A percentile compares a stretch with the other conserved stretches of the same genome.
Evolutionary conservation across 192 early-diverging fungal species (phyloP).

Genomic region (Geranomyces michiganensis): DNA sequence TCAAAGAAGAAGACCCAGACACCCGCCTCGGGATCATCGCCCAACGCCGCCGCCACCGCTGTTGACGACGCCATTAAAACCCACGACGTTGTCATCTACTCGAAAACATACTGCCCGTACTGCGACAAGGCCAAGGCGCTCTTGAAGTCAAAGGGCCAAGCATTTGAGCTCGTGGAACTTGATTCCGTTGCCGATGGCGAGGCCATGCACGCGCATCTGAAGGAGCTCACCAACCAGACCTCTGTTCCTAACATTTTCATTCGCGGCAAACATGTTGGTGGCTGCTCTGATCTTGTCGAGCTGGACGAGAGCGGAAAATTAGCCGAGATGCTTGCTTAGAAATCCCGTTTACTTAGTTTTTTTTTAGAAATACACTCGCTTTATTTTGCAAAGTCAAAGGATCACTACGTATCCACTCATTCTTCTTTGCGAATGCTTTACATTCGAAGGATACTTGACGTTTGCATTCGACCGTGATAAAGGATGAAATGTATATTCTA

Average conservation of each 20-base stretch:
- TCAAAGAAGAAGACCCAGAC: slow-evolving; percentile 19
- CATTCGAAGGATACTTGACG: too few species aligned
- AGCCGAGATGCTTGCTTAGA: slow-evolving; percentile 18
- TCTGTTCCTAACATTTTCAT: slow-evolving; percentile 51
- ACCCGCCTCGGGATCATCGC: not conserved
- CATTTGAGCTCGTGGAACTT: slow-evolving; percentile 38
- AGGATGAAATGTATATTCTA: too few species aligned
- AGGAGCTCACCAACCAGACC: slow-evolving; percentile 44
- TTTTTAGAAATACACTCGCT: too few species aligned
- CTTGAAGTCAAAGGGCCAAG: slow-evolving; percentile 25
- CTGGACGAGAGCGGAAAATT: slow-evolving; percentile 28
- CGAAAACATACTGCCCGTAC: slow-evolving; percentile 46
- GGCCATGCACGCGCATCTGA: slow-evolving; percentile 52
- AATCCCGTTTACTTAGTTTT: too few species aligned
- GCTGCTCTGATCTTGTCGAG: slow-evolving; percentile 26
- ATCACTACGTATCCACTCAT: too few species aligned
- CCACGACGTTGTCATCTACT: slow-evolving; percentile 38
- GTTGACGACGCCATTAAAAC: slow-evolving; percentile 34
- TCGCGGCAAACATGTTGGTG: slow-evolving; percentile 41
- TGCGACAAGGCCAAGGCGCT: slow-evolving; percentile 33
- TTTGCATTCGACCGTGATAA: too few species aligned
- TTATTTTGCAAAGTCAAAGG: too few species aligned
- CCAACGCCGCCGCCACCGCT: not conserved
- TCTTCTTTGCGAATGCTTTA: too few species aligned
- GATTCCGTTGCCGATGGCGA: slow-evolving; percentile 45